Evolutionary conservation across 164 flowering plant genomes (phyloP).

Genomic region (Nelumbo lutea): DNA sequence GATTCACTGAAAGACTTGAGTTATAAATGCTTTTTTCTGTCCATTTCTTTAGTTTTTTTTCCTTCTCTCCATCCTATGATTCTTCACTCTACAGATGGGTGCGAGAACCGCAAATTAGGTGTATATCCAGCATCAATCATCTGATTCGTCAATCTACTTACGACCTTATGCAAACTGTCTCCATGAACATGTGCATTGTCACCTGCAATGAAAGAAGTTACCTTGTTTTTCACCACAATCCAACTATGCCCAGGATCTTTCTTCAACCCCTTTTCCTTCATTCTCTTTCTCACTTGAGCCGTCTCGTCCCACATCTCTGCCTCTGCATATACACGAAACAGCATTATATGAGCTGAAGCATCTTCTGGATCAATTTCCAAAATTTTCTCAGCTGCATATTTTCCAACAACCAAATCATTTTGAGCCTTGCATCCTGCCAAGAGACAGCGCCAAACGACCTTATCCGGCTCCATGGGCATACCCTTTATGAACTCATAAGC

Average conservation of each 20-base stretch:
- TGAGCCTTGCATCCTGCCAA: constrained; percentile 31
- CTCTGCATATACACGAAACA: constrained; percentile 39
- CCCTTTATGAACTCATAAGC: constrained; percentile 30
- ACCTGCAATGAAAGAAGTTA: constrained; percentile 22
- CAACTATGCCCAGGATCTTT: constrained; percentile 48
- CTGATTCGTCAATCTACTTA: constrained; percentile 23
- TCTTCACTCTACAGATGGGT: neutral
- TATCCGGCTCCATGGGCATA: constrained; percentile 23
- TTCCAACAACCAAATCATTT: constrained; percentile 26
- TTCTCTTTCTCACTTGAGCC: constrained; percentile 24
- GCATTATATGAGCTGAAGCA: constrained; percentile 36
- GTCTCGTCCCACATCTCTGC: constrained; percentile 38
- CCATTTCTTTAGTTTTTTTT: neutral
- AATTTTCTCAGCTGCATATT: constrained; percentile 32
- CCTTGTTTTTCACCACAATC: constrained; percentile 30
- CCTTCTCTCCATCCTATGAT: too few relatives aligned
- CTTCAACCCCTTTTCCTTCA: constrained; percentile 36
- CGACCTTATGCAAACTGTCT: constrained; percentile 13
- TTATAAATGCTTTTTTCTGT: neutral
- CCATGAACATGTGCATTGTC: constrained; percentile 15
- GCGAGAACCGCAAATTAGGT: constrained; percentile 15
- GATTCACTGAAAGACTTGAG: neutral
- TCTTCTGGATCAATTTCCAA: constrained; percentile 36
- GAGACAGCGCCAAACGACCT: constrained; percentile 41
- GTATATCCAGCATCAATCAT: constrained; percentile 28